Conservation (phyloP, 2,329 filamentous ascomycete genomes). For the Paramyrothecium roridum region DNA sequence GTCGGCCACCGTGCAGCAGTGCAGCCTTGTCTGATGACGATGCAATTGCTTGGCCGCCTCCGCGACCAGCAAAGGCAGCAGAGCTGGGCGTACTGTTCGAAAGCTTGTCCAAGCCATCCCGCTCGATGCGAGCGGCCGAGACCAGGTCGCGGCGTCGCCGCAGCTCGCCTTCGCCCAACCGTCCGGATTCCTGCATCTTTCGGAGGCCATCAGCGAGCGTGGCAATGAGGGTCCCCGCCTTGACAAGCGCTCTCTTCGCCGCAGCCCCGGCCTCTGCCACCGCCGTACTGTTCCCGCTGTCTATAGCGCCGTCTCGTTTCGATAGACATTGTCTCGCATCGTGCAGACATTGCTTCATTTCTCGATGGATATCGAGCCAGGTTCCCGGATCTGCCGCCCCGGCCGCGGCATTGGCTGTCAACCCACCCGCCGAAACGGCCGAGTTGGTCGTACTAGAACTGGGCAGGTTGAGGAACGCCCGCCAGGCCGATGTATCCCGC, state of each 20-base stretch:
- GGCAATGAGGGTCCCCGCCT: constrained; percentile 61
- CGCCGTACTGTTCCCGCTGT: constrained; percentile 35
- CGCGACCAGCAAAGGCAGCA: constrained; percentile 12
- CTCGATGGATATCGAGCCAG: constrained; percentile 74
- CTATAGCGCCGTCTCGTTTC: constrained; percentile 54
- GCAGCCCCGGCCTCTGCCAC: constrained; percentile 63
- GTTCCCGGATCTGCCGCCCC: constrained; percentile 58
- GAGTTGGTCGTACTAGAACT: constrained; percentile 46
- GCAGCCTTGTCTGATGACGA: constrained; percentile 46
- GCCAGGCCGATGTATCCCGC: constrained; percentile 71
- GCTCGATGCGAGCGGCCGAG: constrained; percentile 66
- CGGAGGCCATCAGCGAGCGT: constrained; percentile 65
- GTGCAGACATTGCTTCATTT: constrained; percentile 61
- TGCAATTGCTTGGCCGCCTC: constrained; percentile 45
- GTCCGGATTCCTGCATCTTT: constrained; percentile 48
- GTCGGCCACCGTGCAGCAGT: constrained; percentile 36
- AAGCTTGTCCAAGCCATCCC: constrained; percentile 71
- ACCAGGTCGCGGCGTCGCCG: constrained; percentile 69
- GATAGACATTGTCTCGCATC: constrained; percentile 71
- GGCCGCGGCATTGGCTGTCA: constrained; percentile 33
- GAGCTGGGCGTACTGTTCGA: constrained; percentile 51
- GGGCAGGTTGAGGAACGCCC: constrained; percentile 70
- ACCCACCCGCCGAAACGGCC: constrained; percentile 42
- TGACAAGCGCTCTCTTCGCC: constrained; percentile 72
- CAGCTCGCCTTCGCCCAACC: constrained; percentile 72